Evolutionary conservation across 2,329 filamentous ascomycete species (phyloP).

Genomic region (Fusarium pininemorale): DNA sequence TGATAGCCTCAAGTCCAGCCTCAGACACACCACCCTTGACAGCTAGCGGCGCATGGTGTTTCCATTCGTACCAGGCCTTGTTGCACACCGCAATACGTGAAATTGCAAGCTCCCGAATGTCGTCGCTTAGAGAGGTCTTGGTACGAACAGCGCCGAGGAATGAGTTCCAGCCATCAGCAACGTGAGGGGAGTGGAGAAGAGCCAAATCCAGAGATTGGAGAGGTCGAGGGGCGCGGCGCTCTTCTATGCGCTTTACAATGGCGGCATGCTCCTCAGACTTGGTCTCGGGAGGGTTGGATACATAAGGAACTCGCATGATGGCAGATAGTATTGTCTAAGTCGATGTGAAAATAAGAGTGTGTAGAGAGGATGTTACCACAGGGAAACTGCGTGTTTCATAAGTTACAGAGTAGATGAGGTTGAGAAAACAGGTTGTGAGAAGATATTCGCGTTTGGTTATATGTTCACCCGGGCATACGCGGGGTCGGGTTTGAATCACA

Average conservation of each 20-base stretch:
- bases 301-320: conserved; percentile 74
- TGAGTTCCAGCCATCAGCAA: conserved; percentile 80
- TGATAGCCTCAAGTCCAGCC: conserved; percentile 58
- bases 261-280: conserved; percentile 58
- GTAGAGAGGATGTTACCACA: background rate
- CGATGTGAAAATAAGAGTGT: background rate
- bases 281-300: conserved; percentile 60
- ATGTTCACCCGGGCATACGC: conserved; percentile 41
- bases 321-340: conserved; percentile 19
- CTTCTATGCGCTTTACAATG: conserved; percentile 71
- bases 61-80: conserved; percentile 86
- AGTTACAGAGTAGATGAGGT: background rate
- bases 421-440: background rate
- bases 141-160: conserved; percentile 73
- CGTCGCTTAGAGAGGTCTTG: conserved; percentile 58
- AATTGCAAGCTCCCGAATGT: conserved; percentile 80
- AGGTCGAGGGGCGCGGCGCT: conserved; percentile 73
- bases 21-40: conserved; percentile 65
- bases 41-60: conserved; percentile 76
- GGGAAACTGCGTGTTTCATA: background rate
- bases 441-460: conserved; percentile 38
- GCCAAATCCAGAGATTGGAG: conserved; percentile 80
- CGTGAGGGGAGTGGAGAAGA: conserved; percentile 76
- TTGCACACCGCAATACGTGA: conserved; percentile 84
- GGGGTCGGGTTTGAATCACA: conserved; percentile 38